Conservation (phyloP, 2,329 filamentous ascomycete genomes). For the Colletotrichum eremochloae region DNA sequence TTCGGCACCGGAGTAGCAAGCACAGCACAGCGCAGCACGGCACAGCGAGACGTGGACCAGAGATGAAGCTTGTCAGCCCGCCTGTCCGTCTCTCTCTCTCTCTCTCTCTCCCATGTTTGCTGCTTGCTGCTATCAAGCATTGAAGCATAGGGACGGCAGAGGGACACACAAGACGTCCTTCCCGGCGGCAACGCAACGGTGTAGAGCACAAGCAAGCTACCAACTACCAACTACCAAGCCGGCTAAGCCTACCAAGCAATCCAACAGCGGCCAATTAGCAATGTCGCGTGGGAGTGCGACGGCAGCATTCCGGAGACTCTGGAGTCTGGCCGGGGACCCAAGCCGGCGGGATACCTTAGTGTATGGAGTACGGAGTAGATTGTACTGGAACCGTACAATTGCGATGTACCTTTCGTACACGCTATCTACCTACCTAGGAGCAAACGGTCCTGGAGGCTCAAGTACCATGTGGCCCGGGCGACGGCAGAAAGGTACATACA, state of each 20-base stretch:
- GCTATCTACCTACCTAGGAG: constrained; percentile 13
- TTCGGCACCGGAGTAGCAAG: background rate
- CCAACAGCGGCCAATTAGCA: constrained; percentile 8
- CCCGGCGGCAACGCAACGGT: background rate
- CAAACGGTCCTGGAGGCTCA: constrained; percentile 35
- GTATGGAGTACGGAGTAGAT: no score
- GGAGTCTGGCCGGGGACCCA: constrained; percentile 24
- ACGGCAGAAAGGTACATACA: background rate
- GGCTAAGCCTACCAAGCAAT: background rate
- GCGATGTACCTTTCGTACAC: no score
- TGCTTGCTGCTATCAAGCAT: background rate
- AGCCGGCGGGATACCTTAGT: constrained; percentile 1
- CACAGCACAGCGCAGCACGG: no score
- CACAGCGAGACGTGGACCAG: no score
- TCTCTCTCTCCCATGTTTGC: background rate
- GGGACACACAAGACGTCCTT: background rate
- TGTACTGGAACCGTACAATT: no score
- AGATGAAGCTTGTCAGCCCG: no score
- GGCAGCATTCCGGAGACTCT: constrained; percentile 1
- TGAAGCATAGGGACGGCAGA: background rate
- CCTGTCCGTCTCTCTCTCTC: no score
- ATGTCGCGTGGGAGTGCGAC: background rate
- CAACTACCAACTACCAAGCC: constrained; percentile 25
- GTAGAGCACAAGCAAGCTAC: constrained; percentile 19
- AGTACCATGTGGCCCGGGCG: constrained; percentile 1